Evolutionary conservation across 2,329 filamentous ascomycete species (phyloP).

Genomic region (Biscogniauxia marginata): DNA sequence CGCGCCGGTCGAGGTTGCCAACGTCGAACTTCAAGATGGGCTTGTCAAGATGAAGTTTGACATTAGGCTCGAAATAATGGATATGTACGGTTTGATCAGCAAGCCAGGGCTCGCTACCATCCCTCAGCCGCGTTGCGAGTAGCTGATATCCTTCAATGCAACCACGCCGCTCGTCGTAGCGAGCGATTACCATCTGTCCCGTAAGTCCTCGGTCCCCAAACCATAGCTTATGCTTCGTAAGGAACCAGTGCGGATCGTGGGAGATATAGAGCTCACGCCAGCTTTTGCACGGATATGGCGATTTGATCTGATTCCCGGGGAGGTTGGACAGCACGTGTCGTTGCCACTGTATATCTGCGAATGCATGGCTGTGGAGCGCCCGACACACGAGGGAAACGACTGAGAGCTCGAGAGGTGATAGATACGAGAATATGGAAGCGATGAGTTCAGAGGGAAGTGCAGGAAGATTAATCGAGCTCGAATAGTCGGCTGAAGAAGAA

Average conservation of each 20-base stretch:
- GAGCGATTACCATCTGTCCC: constrained; percentile 73
- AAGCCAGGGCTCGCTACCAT: constrained; percentile 62
- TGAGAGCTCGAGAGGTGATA: constrained; percentile 64
- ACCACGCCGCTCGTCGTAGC: constrained; percentile 70
- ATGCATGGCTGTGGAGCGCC: constrained; percentile 56
- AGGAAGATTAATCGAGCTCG: constrained; percentile 38
- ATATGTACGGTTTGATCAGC: constrained; percentile 66
- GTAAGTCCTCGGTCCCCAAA: constrained; percentile 72
- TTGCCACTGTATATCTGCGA: constrained; percentile 71
- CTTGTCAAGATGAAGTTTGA: constrained; percentile 71
- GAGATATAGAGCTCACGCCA: constrained; percentile 72
- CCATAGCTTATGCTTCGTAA: constrained; percentile 79
- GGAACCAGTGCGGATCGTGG: constrained; percentile 82
- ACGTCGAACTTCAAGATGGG: constrained; percentile 62
- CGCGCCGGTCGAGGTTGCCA: constrained; percentile 23
- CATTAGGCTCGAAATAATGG: constrained; percentile 67
- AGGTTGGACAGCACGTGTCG: constrained; percentile 67
- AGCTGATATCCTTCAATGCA: constrained; percentile 81
- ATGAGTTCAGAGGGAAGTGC: constrained; percentile 73
- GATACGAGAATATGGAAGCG: constrained; percentile 65
- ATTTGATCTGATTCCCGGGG: constrained; percentile 51
- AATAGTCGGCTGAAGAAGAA: constrained; percentile 5
- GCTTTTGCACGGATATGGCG: constrained; percentile 57
- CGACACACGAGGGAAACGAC: constrained; percentile 61
- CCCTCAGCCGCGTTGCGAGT: constrained; percentile 59